Percentiles rank a stretch among this genome's conserved stretches.
phyloP scores from a whole-genome alignment of 495 filamentous ascomycete genomes.

The Aspergillus ellipticus region DNA sequence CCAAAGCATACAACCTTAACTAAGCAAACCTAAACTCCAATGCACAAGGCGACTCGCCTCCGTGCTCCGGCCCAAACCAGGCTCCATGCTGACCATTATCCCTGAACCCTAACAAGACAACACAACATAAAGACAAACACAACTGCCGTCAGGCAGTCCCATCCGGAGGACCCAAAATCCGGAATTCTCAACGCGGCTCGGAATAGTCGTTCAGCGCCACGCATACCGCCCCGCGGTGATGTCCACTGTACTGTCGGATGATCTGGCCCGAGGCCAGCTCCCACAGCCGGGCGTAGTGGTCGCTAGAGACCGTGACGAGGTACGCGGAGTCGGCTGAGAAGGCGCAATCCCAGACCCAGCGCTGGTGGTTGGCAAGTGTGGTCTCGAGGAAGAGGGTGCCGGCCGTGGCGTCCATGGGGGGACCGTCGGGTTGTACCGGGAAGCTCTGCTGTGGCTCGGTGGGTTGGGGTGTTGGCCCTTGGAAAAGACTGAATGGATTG shows the following conservation, averaged over 20 bases:
- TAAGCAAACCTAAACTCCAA: conserved; percentile 13
- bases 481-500: conserved; percentile 22
- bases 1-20: neutral
- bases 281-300: conserved; percentile 97
- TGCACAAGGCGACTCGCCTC: conserved; percentile 6
- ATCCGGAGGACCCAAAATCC: neutral
- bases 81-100: conserved; percentile 24
- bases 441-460: conserved; percentile 35
- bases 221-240: conserved; percentile 92
- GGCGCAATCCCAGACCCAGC: conserved; percentile 99
- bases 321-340: conserved; percentile 97
- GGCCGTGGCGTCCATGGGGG: conserved; percentile 40
- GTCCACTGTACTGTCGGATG: conserved; percentile 96
- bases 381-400: conserved; percentile 77
- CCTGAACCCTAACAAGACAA: conserved; percentile 11
- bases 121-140: conserved; percentile 5
- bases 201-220: conserved; percentile 97
- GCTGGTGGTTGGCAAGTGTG: conserved; percentile 87
- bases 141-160: neutral
- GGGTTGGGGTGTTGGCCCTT: conserved; percentile 11
- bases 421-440: conserved; percentile 41
- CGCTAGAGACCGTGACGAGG: conserved; percentile 93
- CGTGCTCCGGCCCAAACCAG: conserved; percentile 12
- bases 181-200: conserved; percentile 58
- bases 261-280: conserved; percentile 80